phyloP scores from a whole-genome alignment of 345 rosid genomes.

The Punica granatum region DNA sequence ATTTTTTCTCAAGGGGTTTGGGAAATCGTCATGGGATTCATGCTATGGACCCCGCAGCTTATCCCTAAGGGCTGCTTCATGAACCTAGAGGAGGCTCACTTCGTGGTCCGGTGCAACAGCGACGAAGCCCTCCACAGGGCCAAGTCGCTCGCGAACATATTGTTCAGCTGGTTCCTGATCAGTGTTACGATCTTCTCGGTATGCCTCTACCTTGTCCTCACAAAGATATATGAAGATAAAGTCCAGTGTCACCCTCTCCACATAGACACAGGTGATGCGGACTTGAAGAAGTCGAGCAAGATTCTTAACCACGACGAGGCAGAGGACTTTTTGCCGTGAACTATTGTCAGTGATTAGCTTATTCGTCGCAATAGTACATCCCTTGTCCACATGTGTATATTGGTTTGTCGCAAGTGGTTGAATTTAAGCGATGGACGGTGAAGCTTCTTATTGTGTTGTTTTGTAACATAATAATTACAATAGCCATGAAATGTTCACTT shows the following conservation, averaged over 20 bases:
- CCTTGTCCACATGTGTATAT: background rate
- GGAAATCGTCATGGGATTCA: conserved; percentile 64
- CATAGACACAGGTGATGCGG: conserved; percentile 37
- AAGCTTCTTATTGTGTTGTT: no score
- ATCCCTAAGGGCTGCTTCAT: conserved; percentile 60
- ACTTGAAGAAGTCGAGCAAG: conserved; percentile 25
- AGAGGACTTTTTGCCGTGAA: no score
- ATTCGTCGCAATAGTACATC: no score
- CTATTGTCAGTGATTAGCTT: no score
- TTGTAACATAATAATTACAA: no score
- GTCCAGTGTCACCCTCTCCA: conserved; percentile 33
- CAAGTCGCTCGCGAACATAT: conserved; percentile 57
- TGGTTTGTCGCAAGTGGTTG: no score
- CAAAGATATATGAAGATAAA: conserved; percentile 25
- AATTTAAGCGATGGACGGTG: no score
- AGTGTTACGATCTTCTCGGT: conserved; percentile 30
- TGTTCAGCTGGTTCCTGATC: conserved; percentile 37
- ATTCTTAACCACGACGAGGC: background rate
- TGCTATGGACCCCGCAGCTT: conserved; percentile 66
- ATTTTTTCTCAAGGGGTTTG: conserved; percentile 69
- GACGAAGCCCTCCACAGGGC: conserved; percentile 53
- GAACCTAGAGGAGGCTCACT: conserved; percentile 52
- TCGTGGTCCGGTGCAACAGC: conserved; percentile 52
- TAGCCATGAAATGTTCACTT: no score
- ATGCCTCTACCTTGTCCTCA: conserved; percentile 32